Percentiles rank a stretch among this genome's conserved stretches.
Evolutionary conservation across 75 land plant species (phyloP).

Genomic region (Chamaecyparis obtusa): DNA sequence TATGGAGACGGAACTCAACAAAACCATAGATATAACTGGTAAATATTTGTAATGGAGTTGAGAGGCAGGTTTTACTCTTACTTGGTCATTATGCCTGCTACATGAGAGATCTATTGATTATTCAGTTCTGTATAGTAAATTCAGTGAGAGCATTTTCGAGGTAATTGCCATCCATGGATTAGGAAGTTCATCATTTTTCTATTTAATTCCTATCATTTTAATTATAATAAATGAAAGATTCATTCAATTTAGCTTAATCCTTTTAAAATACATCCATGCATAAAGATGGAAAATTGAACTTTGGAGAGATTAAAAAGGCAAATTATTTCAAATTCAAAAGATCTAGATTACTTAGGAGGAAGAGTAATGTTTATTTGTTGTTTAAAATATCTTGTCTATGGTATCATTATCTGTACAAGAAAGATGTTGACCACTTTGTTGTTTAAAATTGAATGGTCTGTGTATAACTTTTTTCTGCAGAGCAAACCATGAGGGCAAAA

Average conservation of each 20-base stretch:
- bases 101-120: not conserved
- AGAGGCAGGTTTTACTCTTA: not conserved
- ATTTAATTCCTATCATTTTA: not conserved
- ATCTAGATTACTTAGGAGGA: not conserved
- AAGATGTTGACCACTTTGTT: conserved; percentile 85
- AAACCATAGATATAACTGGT: conserved; percentile 87
- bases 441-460: not conserved
- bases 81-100: not conserved
- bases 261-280: conserved; percentile 1
- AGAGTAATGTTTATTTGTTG: not conserved
- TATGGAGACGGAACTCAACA: conserved; percentile 80
- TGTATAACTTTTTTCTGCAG: conserved; percentile 32
- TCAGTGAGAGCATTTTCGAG: not conserved
- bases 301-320: not conserved
- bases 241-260: not conserved
- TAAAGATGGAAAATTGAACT: not conserved
- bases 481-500: conserved; percentile 90
- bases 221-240: not conserved
- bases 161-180: not conserved
- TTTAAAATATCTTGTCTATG: not conserved
- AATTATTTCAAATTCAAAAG: not conserved
- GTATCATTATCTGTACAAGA: conserved; percentile 49
- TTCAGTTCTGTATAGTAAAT: not conserved
- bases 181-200: not conserved
- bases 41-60: not conserved